Percentiles rank a stretch among this genome's conserved stretches.
Conservation (phyloP, 106 monocot species). For the Triglochin maritima region DNA sequence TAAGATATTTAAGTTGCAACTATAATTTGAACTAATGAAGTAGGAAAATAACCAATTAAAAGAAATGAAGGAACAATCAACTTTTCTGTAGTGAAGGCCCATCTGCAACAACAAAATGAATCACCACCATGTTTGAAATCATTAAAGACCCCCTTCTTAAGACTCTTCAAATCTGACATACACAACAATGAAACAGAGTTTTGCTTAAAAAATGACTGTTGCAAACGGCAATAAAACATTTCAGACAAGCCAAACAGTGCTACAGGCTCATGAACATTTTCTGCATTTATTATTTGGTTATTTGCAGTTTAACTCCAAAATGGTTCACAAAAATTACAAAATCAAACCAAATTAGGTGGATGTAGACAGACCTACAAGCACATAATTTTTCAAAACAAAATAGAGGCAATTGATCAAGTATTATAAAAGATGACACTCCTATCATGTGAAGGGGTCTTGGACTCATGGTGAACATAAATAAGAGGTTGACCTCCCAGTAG, state of each 20-base stretch:
- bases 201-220: background rate
- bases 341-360: background rate
- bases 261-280: background rate
- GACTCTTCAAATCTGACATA: background rate
- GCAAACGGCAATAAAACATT: background rate
- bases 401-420: background rate
- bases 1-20: too few relatives aligned
- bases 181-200: background rate
- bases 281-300: slow-evolving; percentile 1
- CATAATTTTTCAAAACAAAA: background rate
- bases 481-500: background rate
- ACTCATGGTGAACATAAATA: background rate
- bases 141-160: background rate
- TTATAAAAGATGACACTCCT: background rate
- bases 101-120: too few relatives aligned
- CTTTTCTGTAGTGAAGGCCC: too few relatives aligned
- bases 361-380: background rate
- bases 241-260: background rate
- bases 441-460: slow-evolving; percentile 1
- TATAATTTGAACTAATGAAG: too few relatives aligned
- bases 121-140: background rate
- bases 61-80: too few relatives aligned
- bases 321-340: background rate
- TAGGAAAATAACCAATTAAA: too few relatives aligned
- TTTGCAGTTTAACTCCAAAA: slow-evolving; percentile 1